Evolutionary conservation across 768 basidiomycete genomes (phyloP), one percentile per base, ranked within the genome.

Genomic region (Termitomyces sp.): DNA sequence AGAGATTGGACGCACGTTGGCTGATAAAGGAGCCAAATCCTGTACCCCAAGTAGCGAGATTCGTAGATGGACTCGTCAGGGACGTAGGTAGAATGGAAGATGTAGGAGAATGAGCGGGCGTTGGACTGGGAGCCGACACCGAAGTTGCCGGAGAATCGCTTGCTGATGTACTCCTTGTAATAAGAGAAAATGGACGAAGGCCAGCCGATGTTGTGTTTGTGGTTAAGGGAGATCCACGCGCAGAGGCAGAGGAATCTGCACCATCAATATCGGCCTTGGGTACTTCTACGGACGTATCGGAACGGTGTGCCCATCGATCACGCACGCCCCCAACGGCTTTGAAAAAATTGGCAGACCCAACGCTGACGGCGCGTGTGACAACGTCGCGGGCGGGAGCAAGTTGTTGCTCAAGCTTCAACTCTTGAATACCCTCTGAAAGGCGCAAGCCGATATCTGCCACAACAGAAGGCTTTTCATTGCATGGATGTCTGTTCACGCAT

Each of bases 331-430:
- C 92, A 7, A 97, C 86, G 0, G 94, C 94, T 64, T 89, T 93
- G 74, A 95, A 87, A 63, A 97, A 85, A 61, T 81, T 87, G 16
- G 88, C 80, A 3, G 92, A 90, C 26, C 93, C 87, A 7, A 77
- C 81, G 0, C 79, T 81, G 47, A 94, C 63, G 0, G 92, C 94
- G 32, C 86, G 80, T 8, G 86, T 82, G 43, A 97, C 85, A 2
- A 90, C 97, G 69, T 98, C 94, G 8, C 92, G 83, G 0, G 94
- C 89, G 2, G 96, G 94, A 5, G 87, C 94, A n/a, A 97, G 82
- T 64, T 94, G 92, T 70, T 97, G 90, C 32, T 97, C 92, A 4
- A 98, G 72, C 68, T 90, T 92, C 52, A 99, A 80, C 29, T 98
- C 96, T 67, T 97, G 94, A 18, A 98, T 83, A 2, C 95, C 94